Conservation (phyloP, 139 green algal genomes). For the Picochlorum sp. region DNA sequence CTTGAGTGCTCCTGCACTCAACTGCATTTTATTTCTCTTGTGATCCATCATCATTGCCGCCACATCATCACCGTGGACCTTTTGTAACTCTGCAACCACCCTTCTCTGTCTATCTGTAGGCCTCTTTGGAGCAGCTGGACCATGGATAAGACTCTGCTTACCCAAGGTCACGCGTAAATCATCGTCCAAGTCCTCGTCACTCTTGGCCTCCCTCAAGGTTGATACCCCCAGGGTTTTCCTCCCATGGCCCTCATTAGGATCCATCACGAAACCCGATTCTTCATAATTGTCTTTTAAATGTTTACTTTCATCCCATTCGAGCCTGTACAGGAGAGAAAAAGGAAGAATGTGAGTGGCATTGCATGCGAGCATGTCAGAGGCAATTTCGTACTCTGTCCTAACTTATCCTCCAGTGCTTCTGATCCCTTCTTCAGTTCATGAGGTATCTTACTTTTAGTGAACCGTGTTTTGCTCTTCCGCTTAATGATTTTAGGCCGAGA, state of each 20-base stretch:
- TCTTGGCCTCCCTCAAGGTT: not conserved
- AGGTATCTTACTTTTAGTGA: conserved; percentile 17
- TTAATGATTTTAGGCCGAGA: conserved; percentile 23
- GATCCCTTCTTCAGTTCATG: conserved; percentile 11
- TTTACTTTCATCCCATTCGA: conserved; percentile 15
- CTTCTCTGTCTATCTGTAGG: conserved; percentile 32
- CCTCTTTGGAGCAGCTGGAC: conserved; percentile 30
- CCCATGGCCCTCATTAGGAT: conserved; percentile 25
- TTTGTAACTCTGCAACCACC: conserved; percentile 25
- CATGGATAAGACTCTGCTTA: conserved; percentile 1
- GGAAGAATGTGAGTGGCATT: not conserved
- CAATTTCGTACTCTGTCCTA: conserved; percentile 16
- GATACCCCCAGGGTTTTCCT: conserved; percentile 15
- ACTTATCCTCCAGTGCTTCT: conserved; percentile 15
- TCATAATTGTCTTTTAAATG: conserved; percentile 27
- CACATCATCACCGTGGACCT: conserved; percentile 26
- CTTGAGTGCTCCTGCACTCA: conserved; percentile 25
- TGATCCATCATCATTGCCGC: conserved; percentile 37
- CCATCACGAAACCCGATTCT: conserved; percentile 11
- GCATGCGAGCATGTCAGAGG: not conserved
- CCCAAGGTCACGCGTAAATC: not conserved
- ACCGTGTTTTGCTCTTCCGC: conserved; percentile 17
- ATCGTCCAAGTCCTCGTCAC: conserved; percentile 2
- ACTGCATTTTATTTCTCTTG: conserved; percentile 53
- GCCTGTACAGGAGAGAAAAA: conserved; percentile 10